Evolutionary conservation across 2,329 filamentous ascomycete genomes (phyloP).

Genomic region (Apiospora arundinis): DNA sequence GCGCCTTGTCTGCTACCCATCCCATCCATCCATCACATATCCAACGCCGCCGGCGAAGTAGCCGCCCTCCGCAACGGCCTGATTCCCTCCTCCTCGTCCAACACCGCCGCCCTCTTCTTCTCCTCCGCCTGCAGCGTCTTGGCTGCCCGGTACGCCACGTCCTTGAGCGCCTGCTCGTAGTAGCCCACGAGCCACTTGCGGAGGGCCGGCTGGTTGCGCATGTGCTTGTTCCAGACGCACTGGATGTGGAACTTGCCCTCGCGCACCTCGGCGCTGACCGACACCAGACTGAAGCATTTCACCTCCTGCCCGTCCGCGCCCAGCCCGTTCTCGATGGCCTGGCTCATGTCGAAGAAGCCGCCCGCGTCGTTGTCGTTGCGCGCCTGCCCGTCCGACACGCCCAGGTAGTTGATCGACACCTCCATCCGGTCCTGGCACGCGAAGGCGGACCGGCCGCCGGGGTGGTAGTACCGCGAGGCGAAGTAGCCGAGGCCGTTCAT

Average conservation of each 20-base stretch:
- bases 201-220: constrained; percentile 18
- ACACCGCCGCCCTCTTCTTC: background rate
- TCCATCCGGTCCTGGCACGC: constrained; percentile 21
- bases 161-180: constrained; percentile 23
- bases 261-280: constrained; percentile 22
- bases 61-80: background rate
- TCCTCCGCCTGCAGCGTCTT: constrained; percentile 9
- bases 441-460: constrained; percentile 13
- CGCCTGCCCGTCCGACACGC: constrained; percentile 19
- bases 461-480: constrained; percentile 23
- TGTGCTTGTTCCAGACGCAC: constrained; percentile 23
- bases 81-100: background rate
- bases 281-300: constrained; percentile 22
- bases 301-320: constrained; percentile 21
- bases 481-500: constrained; percentile 24
- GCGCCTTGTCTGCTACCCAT: background rate
- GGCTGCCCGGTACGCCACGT: constrained; percentile 22
- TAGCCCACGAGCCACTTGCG: constrained; percentile 20
- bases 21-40: background rate
- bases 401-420: constrained; percentile 24
- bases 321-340: constrained; percentile 22
- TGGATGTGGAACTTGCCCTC: constrained; percentile 19
- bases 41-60: background rate
- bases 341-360: constrained; percentile 23
- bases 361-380: constrained; percentile 7